Evolutionary conservation across 257 asterid genomes (phyloP), one percentile per base, ranked within the genome.

Genomic region (Solanum chiquidenum): DNA sequence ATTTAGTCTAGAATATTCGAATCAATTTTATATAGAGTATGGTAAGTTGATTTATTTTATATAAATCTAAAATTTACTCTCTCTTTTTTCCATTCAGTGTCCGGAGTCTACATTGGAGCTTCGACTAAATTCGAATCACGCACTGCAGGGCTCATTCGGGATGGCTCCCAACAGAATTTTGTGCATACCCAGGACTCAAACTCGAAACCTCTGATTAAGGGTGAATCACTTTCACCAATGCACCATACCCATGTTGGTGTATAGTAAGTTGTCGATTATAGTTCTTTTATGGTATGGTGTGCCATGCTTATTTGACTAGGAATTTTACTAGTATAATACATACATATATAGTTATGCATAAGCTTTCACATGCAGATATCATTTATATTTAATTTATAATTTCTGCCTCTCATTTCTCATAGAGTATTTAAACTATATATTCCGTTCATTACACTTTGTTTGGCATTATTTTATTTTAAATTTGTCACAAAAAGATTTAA

Each of bases 121-220:
- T 0, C 1, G 4, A 18, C 4, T 52, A 52, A 52, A 52, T 52
- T 52, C 0, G 10, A 0, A 16, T 52, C 0, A 1, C 3, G 3
- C 55, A 46, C 13, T 46, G 55, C 55, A 12, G 20, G 55, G 7
- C 20, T 13, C 55, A 46, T 46, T 46, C 2, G 7, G 2, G 18
- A 0, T 46, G 55, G 1, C 9, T 16, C 9, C 1, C 9, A 18
- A 16, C 1, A 52, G 0, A 6, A 52, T 6, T 16, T 52, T 16
- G 3, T 52, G 1, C n/a, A 52, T 18, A 52, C 1, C 0, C 3
- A 52, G 1, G 1, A 52, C 3, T 52, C 9, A 52, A 52, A 52
- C 0, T 3, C 4, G 4, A 18, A 8, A 6, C 0, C 62, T 52
- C 55, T 52, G 0, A 52, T 6, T 18, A 52, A 52, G 9, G 1